A percentile compares a stretch with the other conserved stretches of the same genome.
phyloP scores from a whole-genome alignment of 2,329 filamentous ascomycete species.

The Fusarium camptoceras region DNA sequence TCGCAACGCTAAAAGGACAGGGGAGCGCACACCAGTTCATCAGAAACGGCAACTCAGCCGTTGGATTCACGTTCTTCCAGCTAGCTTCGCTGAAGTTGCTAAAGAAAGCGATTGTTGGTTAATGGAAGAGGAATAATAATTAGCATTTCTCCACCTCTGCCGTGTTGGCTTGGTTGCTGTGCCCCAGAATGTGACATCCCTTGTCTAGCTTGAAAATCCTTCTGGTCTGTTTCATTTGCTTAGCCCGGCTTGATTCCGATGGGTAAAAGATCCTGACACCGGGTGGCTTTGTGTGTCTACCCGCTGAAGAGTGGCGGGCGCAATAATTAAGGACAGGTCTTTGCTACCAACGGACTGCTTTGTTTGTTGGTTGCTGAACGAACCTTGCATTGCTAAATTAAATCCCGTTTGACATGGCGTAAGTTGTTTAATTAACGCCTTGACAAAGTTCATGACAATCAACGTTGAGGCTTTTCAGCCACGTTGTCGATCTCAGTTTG shows the following conservation, averaged over 20 bases:
- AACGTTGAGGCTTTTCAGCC: not conserved
- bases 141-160: not conserved
- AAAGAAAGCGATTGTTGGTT: not conserved
- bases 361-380: not conserved
- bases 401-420: not conserved
- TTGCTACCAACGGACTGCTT: not conserved
- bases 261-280: slow-evolving; percentile 5
- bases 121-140: not conserved
- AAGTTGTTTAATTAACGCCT: not conserved
- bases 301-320: slow-evolving; percentile 2
- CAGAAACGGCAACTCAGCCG: slow-evolving; percentile 4
- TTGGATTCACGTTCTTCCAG: not conserved
- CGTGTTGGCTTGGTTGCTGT: not conserved
- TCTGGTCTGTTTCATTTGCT: slow-evolving; percentile 4
- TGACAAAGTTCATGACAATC: not conserved
- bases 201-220: not conserved
- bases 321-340: not conserved
- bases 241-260: not conserved
- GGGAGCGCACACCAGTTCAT: slow-evolving; percentile 5
- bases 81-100: not conserved
- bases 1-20: slow-evolving; percentile 15
- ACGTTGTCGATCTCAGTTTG: not conserved
- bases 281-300: slow-evolving; percentile 4
- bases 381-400: not conserved
- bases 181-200: slow-evolving; percentile 2